Evolutionary conservation across 2,329 filamentous ascomycete genomes (phyloP).

Genomic region (Lasiodiplodia theobromae): DNA sequence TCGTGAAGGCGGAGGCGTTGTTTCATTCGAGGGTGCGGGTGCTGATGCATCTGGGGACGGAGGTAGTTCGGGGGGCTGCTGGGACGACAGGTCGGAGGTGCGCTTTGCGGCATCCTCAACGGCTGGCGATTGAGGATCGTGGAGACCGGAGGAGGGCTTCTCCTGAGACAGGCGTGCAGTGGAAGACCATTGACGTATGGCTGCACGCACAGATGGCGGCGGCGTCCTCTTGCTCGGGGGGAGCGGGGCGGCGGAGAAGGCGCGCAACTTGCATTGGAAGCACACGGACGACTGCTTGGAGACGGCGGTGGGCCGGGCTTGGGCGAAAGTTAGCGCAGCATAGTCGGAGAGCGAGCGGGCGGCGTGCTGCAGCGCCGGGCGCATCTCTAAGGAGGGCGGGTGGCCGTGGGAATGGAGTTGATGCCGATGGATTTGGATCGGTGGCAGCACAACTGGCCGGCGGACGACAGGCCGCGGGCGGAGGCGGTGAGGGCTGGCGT

Average conservation of each 20-base stretch:
- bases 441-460: conserved; percentile 2
- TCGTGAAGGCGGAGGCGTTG: background rate
- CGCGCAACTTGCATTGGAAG: conserved; percentile 41
- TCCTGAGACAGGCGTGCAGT: conserved; percentile 3
- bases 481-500: conserved; percentile 9
- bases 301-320: conserved; percentile 12
- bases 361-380: conserved; percentile 51
- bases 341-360: conserved; percentile 42
- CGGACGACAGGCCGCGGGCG: background rate
- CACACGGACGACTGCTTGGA: conserved; percentile 36
- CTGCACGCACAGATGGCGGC: background rate
- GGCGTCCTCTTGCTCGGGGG: background rate
- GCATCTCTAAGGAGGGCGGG: conserved; percentile 37
- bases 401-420: background rate
- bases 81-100: conserved; percentile 10
- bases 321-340: conserved; percentile 31
- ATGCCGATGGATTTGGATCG: background rate
- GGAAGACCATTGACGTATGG: conserved; percentile 20
- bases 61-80: conserved; percentile 1
- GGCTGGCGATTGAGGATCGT: conserved; percentile 15
- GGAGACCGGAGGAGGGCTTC: background rate
- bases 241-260: conserved; percentile 32
- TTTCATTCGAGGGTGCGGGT: background rate
- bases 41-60: conserved; percentile 3
- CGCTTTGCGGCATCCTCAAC: conserved; percentile 10